Evolutionary conservation across 176 grass and related monocot species (phyloP), one percentile per base, ranked within the genome.

Genomic region (Bothriochloa decipiens): DNA sequence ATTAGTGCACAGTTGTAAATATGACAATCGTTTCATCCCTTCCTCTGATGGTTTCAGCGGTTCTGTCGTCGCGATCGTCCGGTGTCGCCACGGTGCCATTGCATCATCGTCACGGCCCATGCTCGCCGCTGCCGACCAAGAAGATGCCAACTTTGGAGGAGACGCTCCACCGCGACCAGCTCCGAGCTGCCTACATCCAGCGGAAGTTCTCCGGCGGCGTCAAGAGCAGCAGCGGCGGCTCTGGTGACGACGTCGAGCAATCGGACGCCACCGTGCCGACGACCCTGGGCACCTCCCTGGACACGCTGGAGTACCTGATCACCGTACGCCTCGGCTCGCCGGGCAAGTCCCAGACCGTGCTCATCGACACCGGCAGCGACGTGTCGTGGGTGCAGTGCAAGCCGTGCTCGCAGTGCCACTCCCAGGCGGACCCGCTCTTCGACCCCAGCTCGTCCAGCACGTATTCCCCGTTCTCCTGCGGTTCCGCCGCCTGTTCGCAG

Each of bases 361-460:
- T 65, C 77, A 90, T 95, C 32, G 93, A 95, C 93, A 91, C 86
- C n/a, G 93, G 88, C 77, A 95, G 90, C 79, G 90, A 95, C 60
- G 86, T 95, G 66, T 92, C 93, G 2, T 95, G 93, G 93, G 89
- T 95, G 80, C 93, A 95, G 67, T 96, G 94, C 88, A 76, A 76
- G 0, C 87, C 93, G 1, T 95, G 92, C 32, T 42, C 75, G 3
- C 13, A 77, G 32, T 97, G 94, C 72, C 84, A 94, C 76, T 16
- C 70, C 39, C 90, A 94, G 64, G 13, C 70, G n/a, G 88, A 88
- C 46, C 50, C 58, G 42, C 13, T 85, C 40, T 97, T 97, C 12
- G 83, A 92, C 32, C 94, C 94, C 3, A 20, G 23, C 52, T 23
- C 65, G 43, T 97, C 94, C 10, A 74, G 29, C 29, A 92, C 94